A percentile compares a stretch with the other conserved stretches of the same genome.
These are phyloP conservation scores for Debaryomycetaceae sp. DNA, from an alignment of 1,139 yeast genomes.

Conservation along the genomic window DNA sequence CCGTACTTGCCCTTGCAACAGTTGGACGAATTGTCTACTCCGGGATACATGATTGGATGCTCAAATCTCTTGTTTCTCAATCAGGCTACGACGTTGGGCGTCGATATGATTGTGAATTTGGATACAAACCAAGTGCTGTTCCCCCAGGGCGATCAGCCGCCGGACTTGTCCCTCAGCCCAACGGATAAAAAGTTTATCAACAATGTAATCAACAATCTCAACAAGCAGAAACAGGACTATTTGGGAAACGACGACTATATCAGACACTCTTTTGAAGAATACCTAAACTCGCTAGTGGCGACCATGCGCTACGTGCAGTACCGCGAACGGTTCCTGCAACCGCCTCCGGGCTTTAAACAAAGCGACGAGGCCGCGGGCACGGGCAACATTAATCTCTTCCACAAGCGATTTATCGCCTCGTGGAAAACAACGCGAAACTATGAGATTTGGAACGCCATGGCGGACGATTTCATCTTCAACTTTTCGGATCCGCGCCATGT, in stretches of 20 bases:
- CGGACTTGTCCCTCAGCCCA: slow-evolving; percentile 41
- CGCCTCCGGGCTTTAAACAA: slow-evolving; percentile 35
- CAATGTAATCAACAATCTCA: slow-evolving; percentile 14
- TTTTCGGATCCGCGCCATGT: slow-evolving; percentile 74
- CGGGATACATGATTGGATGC: slow-evolving; percentile 73
- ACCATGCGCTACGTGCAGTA: slow-evolving; percentile 63
- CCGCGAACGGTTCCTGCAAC: slow-evolving; percentile 27
- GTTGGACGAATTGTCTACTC: slow-evolving; percentile 58
- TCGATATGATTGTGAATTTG: slow-evolving; percentile 31
- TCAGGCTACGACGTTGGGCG: slow-evolving; percentile 47
- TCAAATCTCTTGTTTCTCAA: slow-evolving; percentile 74
- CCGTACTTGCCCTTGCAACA: slow-evolving; percentile 93
- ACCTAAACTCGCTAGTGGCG: slow-evolving; percentile 64
- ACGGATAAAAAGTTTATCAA: slow-evolving; percentile 72
- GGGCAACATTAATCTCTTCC: slow-evolving; percentile 33
- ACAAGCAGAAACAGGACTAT: slow-evolving; percentile 14
- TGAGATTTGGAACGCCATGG: slow-evolving; percentile 54
- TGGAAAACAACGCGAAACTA: slow-evolving; percentile 68
- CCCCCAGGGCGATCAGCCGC: slow-evolving; percentile 22
- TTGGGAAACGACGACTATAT: slow-evolving; percentile 85
- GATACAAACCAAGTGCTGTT: slow-evolving; percentile 31
- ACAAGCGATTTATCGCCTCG: slow-evolving; percentile 40
- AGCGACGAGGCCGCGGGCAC: slow-evolving; percentile 7
- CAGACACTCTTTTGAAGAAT: slow-evolving; percentile 82
- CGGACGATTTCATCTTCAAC: slow-evolving; percentile 86